Conservation (phyloP, 768 basidiomycete genomes). For the Heimioporus sp. region DNA sequence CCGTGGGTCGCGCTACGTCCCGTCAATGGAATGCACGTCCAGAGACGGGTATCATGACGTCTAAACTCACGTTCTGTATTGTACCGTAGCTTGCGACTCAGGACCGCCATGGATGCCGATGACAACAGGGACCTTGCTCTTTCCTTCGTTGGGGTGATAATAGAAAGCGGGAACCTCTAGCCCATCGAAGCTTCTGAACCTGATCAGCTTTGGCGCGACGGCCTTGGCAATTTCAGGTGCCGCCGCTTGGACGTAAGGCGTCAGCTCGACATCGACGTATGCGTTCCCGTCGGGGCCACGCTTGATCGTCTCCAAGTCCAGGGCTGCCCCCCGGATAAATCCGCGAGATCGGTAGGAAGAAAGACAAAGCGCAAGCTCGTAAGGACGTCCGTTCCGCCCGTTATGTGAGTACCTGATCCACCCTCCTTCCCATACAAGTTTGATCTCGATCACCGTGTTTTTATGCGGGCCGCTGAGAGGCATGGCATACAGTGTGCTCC, state of each 20-base stretch:
- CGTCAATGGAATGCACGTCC: not conserved
- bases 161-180: constrained; percentile 41
- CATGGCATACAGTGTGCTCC: constrained; percentile 28
- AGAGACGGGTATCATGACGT: not conserved
- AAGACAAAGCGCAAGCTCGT: constrained; percentile 32
- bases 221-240: constrained; percentile 26
- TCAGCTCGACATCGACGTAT: constrained; percentile 28
- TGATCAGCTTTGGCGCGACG: constrained; percentile 33
- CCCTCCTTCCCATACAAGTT: constrained; percentile 31
- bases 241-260: constrained; percentile 33
- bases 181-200: constrained; percentile 41
- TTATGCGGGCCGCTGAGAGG: constrained; percentile 29
- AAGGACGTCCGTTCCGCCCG: constrained; percentile 31
- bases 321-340: constrained; percentile 22
- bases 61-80: constrained; percentile 29
- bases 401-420: constrained; percentile 31
- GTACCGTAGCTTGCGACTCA: constrained; percentile 34
- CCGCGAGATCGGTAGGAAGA: constrained; percentile 31
- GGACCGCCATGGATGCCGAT: constrained; percentile 43
- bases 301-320: constrained; percentile 30
- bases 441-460: constrained; percentile 32
- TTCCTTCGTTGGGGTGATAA: constrained; percentile 35
- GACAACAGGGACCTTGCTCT: constrained; percentile 30
- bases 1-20: constrained; percentile 32
- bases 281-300: constrained; percentile 20